Percentiles rank a stretch among this genome's conserved stretches.
Conservation (phyloP, 768 basidiomycete species). For the Rubroboletus satanas region DNA sequence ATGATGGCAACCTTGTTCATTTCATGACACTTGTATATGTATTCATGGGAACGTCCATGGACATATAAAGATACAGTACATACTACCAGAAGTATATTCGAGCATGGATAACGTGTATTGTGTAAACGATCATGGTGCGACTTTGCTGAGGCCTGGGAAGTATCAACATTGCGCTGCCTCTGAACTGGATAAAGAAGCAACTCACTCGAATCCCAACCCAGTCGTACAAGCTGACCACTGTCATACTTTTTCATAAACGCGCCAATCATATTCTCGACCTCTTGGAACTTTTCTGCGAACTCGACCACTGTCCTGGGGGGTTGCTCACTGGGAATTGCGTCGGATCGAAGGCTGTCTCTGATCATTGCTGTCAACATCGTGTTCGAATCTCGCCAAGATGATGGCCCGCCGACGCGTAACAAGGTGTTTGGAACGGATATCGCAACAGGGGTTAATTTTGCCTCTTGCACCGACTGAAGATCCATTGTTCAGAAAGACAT, state of each 20-base stretch:
- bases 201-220: slow-evolving; percentile 31
- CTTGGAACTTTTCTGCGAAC: slow-evolving; percentile 18
- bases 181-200: not conserved
- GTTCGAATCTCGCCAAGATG: not conserved
- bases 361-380: slow-evolving; percentile 11
- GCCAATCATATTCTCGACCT: slow-evolving; percentile 18
- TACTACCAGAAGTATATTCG: not conserved
- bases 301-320: slow-evolving; percentile 22
- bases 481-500: not conserved
- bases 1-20: slow-evolving; percentile 10
- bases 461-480: not conserved
- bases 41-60: not conserved
- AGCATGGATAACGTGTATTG: not conserved
- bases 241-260: slow-evolving; percentile 19
- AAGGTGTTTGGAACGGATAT: not conserved
- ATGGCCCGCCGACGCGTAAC: not conserved
- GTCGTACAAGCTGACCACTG: slow-evolving; percentile 15
- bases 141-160: not conserved
- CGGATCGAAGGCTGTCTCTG: slow-evolving; percentile 6
- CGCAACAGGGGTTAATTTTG: not conserved
- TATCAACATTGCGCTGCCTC: not conserved
- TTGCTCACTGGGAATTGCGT: not conserved
- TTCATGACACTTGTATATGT: slow-evolving; percentile 16
- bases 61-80: slow-evolving; percentile 14
- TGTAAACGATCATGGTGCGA: slow-evolving; percentile 2